These are phyloP conservation scores for Saccharomycopsis fermentans DNA, from an alignment of 805 yeast species.

Conservation along the genomic window DNA sequence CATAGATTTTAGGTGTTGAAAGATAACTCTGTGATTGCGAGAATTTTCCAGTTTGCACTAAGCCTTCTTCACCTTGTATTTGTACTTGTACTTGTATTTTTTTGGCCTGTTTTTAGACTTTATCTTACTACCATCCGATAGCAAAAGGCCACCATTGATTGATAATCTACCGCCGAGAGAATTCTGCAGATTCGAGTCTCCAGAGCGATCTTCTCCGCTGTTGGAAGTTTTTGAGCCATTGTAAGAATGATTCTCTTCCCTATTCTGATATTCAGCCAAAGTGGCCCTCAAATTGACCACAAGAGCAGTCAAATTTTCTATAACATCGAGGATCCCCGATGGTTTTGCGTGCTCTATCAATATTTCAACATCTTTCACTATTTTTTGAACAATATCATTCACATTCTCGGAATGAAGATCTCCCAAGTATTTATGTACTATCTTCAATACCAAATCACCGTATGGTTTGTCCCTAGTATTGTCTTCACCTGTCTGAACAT, in stretches of 20 bases:
- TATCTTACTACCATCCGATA: neutral
- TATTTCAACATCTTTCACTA: neutral
- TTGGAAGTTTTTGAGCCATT: too few species aligned
- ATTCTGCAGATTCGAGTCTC: too few species aligned
- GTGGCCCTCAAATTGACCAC: neutral
- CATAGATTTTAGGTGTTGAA: too few species aligned
- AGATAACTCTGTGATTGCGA: too few species aligned
- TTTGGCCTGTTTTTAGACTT: conserved; percentile 1
- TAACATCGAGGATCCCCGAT: neutral
- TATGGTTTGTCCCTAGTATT: neutral
- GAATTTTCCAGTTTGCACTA: neutral
- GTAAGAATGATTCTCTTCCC: neutral
- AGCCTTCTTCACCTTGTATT: conserved; percentile 8
- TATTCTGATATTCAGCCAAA: neutral
- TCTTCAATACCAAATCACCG: neutral
- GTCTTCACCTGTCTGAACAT: neutral
- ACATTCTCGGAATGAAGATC: conserved; percentile 1
- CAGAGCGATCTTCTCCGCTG: neutral
- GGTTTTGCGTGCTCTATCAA: neutral
- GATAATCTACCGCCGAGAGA: neutral
- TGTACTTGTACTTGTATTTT: conserved; percentile 13
- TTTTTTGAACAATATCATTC: neutral
- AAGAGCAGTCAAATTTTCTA: neutral
- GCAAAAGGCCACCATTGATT: neutral
- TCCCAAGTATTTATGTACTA: neutral